These are phyloP conservation scores for Tephrocybe sp. DNA, from an alignment of 768 basidiomycete genomes.

Conservation along the genomic window DNA sequence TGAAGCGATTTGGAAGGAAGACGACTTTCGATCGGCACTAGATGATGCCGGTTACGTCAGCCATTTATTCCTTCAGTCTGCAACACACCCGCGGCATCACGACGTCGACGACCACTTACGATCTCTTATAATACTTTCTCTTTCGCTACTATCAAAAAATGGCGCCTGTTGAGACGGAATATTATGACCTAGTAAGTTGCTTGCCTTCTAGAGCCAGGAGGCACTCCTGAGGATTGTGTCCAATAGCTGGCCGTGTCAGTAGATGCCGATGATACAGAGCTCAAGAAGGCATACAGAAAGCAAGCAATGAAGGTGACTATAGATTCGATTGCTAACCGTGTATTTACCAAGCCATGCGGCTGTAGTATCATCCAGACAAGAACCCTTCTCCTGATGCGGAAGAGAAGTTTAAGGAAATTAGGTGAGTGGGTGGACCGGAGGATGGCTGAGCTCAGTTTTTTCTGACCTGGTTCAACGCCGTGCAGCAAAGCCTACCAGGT, in stretches of 20 bases:
- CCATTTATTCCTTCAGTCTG: conserved; percentile 6
- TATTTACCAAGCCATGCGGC: background rate
- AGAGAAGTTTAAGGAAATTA: conserved; percentile 96
- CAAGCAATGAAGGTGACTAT: conserved; percentile 81
- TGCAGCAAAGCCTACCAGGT: conserved; percentile 93
- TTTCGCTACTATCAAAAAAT: conserved; percentile 33
- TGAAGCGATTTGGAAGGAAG: too few species aligned
- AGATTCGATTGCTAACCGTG: background rate
- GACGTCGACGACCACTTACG: conserved; percentile 12
- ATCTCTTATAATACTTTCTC: conserved; percentile 16
- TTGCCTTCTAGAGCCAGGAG: background rate
- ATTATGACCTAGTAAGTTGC: conserved; percentile 75
- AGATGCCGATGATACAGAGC: conserved; percentile 74
- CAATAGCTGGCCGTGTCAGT: conserved; percentile 66
- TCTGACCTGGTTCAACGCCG: background rate
- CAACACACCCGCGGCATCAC: background rate
- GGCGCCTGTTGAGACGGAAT: conserved; percentile 90
- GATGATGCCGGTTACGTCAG: conserved; percentile 9
- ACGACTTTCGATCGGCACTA: background rate
- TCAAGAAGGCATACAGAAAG: conserved; percentile 96
- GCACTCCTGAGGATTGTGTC: conserved; percentile 1
- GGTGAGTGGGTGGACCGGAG: conserved; percentile 40
- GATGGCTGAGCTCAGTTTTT: too few species aligned
- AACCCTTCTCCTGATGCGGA: conserved; percentile 92
- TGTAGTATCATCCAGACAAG: conserved; percentile 93